phyloP scores from a whole-genome alignment of 495 filamentous ascomycete species.

The Penicillium desertorum region DNA sequence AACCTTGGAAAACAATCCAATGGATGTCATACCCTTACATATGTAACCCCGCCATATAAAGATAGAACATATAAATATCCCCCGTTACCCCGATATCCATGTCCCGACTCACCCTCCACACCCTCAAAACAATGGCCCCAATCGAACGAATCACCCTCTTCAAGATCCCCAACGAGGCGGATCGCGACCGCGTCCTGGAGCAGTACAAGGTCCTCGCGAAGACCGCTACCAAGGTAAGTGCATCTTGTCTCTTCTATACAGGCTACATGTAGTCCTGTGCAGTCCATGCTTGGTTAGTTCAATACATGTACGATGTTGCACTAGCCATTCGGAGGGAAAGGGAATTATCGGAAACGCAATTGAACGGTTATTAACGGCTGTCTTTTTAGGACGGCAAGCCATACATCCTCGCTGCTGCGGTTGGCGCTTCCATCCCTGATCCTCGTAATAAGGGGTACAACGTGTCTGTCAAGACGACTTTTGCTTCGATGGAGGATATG shows the following conservation, averaged over 20 bases:
- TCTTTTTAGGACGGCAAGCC: slow-evolving; percentile 60
- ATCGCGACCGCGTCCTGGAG: slow-evolving; percentile 44
- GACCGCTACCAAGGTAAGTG: slow-evolving; percentile 51
- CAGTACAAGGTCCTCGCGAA: slow-evolving; percentile 52
- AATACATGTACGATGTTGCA: neutral
- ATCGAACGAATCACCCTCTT: slow-evolving; percentile 60
- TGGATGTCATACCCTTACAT: neutral
- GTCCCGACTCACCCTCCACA: neutral
- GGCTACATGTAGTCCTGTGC: neutral
- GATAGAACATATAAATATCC: neutral
- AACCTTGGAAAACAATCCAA: too few species aligned
- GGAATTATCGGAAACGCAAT: neutral
- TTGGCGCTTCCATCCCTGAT: slow-evolving; percentile 49
- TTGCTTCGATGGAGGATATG: slow-evolving; percentile 65
- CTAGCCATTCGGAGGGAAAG: neutral
- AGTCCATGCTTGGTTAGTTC: neutral
- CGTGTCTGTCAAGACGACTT: slow-evolving; percentile 57
- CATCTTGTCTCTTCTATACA: too few species aligned
- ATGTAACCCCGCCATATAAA: slow-evolving; percentile 9
- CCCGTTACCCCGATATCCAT: neutral
- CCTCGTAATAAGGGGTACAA: slow-evolving; percentile 63
- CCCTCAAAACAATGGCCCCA: slow-evolving; percentile 36
- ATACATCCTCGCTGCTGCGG: slow-evolving; percentile 57
- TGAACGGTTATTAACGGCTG: slow-evolving; percentile 9
- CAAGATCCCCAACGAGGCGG: slow-evolving; percentile 54